These are phyloP conservation scores for Papiliotrema nemorosa DNA, from an alignment of 1,284 basidiomycete species.

Conservation along the genomic window DNA sequence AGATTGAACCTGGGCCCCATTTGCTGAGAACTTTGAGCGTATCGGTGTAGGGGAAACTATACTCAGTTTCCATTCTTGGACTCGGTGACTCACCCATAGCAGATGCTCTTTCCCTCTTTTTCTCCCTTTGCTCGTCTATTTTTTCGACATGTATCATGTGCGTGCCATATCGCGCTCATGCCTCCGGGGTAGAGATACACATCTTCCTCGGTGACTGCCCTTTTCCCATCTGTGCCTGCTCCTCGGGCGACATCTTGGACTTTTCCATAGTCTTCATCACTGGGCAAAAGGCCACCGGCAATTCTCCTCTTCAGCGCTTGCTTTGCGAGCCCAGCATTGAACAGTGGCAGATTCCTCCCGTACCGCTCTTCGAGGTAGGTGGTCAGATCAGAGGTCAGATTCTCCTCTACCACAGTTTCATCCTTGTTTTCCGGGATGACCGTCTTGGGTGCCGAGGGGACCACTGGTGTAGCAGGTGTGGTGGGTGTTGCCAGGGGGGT, in stretches of 20 bases:
- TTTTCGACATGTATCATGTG: slow-evolving; percentile 69
- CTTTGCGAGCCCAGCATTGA: slow-evolving; percentile 73
- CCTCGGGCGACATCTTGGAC: slow-evolving; percentile 39
- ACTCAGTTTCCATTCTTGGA: neutral
- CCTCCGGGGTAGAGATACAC: slow-evolving; percentile 84
- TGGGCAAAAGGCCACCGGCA: slow-evolving; percentile 75
- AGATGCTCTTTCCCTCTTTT: slow-evolving; percentile 71
- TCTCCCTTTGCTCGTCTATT: slow-evolving; percentile 45
- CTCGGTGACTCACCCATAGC: slow-evolving; percentile 69
- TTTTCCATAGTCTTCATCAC: slow-evolving; percentile 50
- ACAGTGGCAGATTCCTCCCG: slow-evolving; percentile 81
- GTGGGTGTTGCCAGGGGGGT: slow-evolving; percentile 4
- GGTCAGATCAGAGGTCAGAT: slow-evolving; percentile 51
- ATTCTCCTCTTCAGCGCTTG: slow-evolving; percentile 80
- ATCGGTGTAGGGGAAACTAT: slow-evolving; percentile 92
- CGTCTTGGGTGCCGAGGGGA: slow-evolving; percentile 9
- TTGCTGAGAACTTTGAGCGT: slow-evolving; percentile 96
- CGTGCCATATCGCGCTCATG: slow-evolving; percentile 91
- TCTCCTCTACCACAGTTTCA: slow-evolving; percentile 43
- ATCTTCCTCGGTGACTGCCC: slow-evolving; percentile 72
- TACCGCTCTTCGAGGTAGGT: slow-evolving; percentile 87
- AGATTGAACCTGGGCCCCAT: slow-evolving; percentile 93
- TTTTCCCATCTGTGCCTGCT: slow-evolving; percentile 44
- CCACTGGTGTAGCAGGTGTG: slow-evolving; percentile 13
- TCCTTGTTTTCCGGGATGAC: slow-evolving; percentile 10